Evolutionary conservation across 345 rosid species (phyloP), one percentile per base, ranked within the genome.

Genomic region (Heritiera littoralis): DNA sequence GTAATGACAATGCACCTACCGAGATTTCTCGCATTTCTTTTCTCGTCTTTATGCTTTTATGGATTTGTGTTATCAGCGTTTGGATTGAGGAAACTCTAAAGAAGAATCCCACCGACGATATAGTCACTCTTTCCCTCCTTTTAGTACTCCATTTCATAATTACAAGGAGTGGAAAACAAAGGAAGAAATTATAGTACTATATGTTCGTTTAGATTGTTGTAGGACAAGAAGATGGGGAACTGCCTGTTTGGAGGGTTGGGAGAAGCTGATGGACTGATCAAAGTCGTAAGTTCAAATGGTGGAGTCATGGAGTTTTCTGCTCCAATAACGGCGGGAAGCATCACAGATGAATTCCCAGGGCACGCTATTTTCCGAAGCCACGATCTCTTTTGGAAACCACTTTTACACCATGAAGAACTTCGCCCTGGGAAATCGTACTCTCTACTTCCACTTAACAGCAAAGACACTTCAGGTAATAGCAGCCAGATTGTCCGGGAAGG

Each of bases 201-300:
- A 35, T 17, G 17, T 2, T 10, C 41, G 41, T 18, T 66, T 17
- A 70, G 58, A 48, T 28, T 65, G 20, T 41, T 66, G 71, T 18
- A 41, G 41, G 51, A 18, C 28, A 66, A 64, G 13, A 1, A 63
- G 6, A 92, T 95, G 98, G 95, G 97, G 12, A 93, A 93, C 80
- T 93, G 98, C 83, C 76, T 95, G 66, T 85, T 93, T 67, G 97
- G 95, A 82, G 97, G 90, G 70, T 73, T 86, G 7, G 92, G 92
- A 56, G 88, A 80, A 35, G 81, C 69, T 13, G 84, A 81, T 28
- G 89, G 66, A 80, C 60, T 86, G 30, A 84, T 87, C 78, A 88
- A 88, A 81, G 90, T 93, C 30, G 76, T 84, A 14, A 88, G 87
- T 65, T 81, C 94, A 3, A 85, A 79, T 76, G 92, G 96, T 4